These are phyloP conservation scores for Umbelopsis sp. DNA, from an alignment of 192 early-diverging fungal genomes.

Conservation along the genomic window DNA sequence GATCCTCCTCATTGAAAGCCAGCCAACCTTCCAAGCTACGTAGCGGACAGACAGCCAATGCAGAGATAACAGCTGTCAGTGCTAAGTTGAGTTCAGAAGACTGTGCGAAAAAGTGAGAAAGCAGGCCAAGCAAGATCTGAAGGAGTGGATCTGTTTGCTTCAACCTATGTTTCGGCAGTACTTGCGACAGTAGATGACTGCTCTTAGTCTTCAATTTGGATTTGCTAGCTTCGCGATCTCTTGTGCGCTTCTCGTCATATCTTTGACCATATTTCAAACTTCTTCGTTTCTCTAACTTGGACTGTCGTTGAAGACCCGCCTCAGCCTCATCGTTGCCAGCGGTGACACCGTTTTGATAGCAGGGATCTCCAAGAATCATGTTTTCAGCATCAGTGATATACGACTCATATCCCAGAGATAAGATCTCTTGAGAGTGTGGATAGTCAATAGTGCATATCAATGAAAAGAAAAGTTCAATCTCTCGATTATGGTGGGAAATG, in stretches of 20 bases:
- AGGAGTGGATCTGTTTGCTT: slow-evolving; percentile 63
- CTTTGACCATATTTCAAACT: slow-evolving; percentile 56
- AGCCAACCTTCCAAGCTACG: slow-evolving; percentile 76
- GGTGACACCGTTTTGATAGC: slow-evolving; percentile 49
- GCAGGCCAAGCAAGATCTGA: slow-evolving; percentile 66
- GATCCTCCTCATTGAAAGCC: slow-evolving; percentile 55
- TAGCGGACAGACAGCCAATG: slow-evolving; percentile 78
- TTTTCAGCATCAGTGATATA: slow-evolving; percentile 59
- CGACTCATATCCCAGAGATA: slow-evolving; percentile 56
- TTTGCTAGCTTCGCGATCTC: background rate
- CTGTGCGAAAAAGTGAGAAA: slow-evolving; percentile 84
- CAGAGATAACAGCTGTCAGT: slow-evolving; percentile 85
- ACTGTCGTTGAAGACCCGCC: slow-evolving; percentile 34
- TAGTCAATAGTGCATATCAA: slow-evolving; percentile 58
- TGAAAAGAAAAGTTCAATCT: slow-evolving; percentile 61
- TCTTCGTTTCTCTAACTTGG: slow-evolving; percentile 43
- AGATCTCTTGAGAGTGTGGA: slow-evolving; percentile 51
- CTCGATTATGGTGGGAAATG: slow-evolving; percentile 58
- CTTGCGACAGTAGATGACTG: slow-evolving; percentile 23
- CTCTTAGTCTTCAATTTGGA: slow-evolving; percentile 6
- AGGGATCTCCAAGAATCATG: slow-evolving; percentile 49
- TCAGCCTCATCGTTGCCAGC: slow-evolving; percentile 11
- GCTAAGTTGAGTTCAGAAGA: slow-evolving; percentile 89
- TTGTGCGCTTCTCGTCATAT: slow-evolving; percentile 36
- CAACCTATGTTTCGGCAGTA: slow-evolving; percentile 45